Conservation (phyloP, 2,329 filamentous ascomycete genomes). For the Colletotrichum sp. region DNA sequence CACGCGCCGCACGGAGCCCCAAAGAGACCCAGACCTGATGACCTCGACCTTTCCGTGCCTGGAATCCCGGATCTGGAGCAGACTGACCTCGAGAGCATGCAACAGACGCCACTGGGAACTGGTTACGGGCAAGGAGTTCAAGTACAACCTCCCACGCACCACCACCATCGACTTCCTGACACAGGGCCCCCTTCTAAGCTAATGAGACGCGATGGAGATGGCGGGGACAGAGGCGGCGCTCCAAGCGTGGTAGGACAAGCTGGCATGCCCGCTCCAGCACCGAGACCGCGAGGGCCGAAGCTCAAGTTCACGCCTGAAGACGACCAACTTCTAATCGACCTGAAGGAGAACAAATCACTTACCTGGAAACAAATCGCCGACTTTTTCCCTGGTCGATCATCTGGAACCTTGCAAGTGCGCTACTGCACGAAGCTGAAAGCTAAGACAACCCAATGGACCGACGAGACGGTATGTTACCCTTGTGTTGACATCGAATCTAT, state of each 20-base stretch:
- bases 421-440: slow-evolving; percentile 96
- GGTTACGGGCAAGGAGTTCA: slow-evolving; percentile 54
- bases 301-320: slow-evolving; percentile 94
- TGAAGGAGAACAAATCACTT: slow-evolving; percentile 93
- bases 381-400: slow-evolving; percentile 91
- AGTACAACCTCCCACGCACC: slow-evolving; percentile 66
- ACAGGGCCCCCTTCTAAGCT: slow-evolving; percentile 73
- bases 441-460: slow-evolving; percentile 91
- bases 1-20: slow-evolving; percentile 33
- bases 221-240: slow-evolving; percentile 65
- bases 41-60: slow-evolving; percentile 60
- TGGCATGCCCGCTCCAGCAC: slow-evolving; percentile 86
- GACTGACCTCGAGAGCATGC: slow-evolving; percentile 60
- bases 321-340: slow-evolving; percentile 83
- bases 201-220: slow-evolving; percentile 63
- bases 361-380: slow-evolving; percentile 98
- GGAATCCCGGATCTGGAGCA: slow-evolving; percentile 60
- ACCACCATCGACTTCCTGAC: slow-evolving; percentile 82
- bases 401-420: slow-evolving; percentile 88
- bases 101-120: slow-evolving; percentile 57
- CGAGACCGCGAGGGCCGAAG: slow-evolving; percentile 84
- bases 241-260: slow-evolving; percentile 86
- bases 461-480: slow-evolving; percentile 77
- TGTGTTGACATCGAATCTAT: neutral
- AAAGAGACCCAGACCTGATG: slow-evolving; percentile 63